phyloP scores from a whole-genome alignment of 129 eudicot species.

The Ambrosia artemisiifolia region DNA sequence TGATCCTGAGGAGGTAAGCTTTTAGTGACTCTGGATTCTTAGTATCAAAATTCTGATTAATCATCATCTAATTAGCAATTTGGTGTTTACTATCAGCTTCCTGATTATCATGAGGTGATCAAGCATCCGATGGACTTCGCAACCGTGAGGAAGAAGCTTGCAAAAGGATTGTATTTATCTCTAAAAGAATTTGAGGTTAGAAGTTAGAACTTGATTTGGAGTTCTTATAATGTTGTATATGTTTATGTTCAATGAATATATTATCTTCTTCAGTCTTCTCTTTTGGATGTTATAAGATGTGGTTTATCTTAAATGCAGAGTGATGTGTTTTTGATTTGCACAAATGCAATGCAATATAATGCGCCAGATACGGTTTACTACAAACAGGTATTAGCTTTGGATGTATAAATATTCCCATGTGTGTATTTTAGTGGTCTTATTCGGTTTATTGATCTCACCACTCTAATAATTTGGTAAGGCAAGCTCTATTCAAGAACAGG shows the following conservation, averaged over 20 bases:
- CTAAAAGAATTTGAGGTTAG: conserved; percentile 88
- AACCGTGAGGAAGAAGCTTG: conserved; percentile 78
- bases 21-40: not conserved
- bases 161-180: conserved; percentile 59
- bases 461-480: conserved; percentile 56
- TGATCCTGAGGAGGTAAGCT: conserved; percentile 89
- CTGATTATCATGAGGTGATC: conserved; percentile 86
- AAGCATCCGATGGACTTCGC: conserved; percentile 95
- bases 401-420: not conserved
- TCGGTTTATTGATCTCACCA: conserved; percentile 30
- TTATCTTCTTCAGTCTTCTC: not conserved
- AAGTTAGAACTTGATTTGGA: conserved; percentile 1
- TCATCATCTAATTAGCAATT: not conserved
- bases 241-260: not conserved
- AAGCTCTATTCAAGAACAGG: conserved; percentile 85
- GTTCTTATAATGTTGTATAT: not conserved
- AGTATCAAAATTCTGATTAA: not conserved
- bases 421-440: not conserved
- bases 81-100: conserved; percentile 61
- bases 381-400: conserved; percentile 65
- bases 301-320: conserved; percentile 54
- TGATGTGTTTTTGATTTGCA: conserved; percentile 78
- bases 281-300: not conserved
- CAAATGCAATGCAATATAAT: conserved; percentile 96
- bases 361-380: conserved; percentile 84